Evolutionary conservation across 306 rosid species (phyloP), one percentile per base, ranked within the genome.

Genomic region (Dryas octopetala): DNA sequence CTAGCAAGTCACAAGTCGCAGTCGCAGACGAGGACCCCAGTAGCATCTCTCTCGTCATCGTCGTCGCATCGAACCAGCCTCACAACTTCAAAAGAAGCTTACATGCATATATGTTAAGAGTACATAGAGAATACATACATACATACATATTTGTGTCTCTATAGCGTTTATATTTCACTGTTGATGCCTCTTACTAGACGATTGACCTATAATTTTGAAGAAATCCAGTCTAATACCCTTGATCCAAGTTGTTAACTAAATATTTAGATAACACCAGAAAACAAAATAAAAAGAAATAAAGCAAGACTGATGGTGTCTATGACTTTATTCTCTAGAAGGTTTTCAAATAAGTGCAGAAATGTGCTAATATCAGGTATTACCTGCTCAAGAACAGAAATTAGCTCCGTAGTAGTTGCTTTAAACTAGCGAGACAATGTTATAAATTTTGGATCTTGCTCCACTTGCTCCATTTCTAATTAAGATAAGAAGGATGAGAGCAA

Each of bases 381-480:
- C n/a, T n/a, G n/a, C n/a, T n/a, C n/a, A n/a, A n/a, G n/a, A n/a
- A n/a, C n/a, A n/a, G n/a, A n/a, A n/a, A n/a, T n/a, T n/a, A n/a
- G n/a, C n/a, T n/a, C n/a, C n/a, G n/a, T n/a, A n/a, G n/a, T n/a
- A n/a, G n/a, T n/a, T n/a, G n/a, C n/a, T n/a, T n/a, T n/a, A n/a
- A n/a, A n/a, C n/a, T n/a, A n/a, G n/a, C n/a, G n/a, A n/a, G n/a
- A n/a, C n/a, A n/a, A n/a, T n/a, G n/a, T n/a, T n/a, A n/a, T n/a
- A n/a, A n/a, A n/a, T n/a, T n/a, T n/a, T n/a, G n/a, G n/a, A n/a
- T n/a, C n/a, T n/a, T n/a, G n/a, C n/a, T n/a, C n/a, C n/a, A n/a
- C n/a, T n/a, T n/a, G n/a, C n/a, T n/a, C 99, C 97, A 92, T 83
- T 80, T 95, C 99, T 95, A 78, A 47, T 51, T 23, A 67, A 50